Percentiles rank a stretch among this genome's conserved stretches.
Evolutionary conservation across 192 early-diverging fungal genomes (phyloP).

Genomic region (Radiomyces spectabilis): DNA sequence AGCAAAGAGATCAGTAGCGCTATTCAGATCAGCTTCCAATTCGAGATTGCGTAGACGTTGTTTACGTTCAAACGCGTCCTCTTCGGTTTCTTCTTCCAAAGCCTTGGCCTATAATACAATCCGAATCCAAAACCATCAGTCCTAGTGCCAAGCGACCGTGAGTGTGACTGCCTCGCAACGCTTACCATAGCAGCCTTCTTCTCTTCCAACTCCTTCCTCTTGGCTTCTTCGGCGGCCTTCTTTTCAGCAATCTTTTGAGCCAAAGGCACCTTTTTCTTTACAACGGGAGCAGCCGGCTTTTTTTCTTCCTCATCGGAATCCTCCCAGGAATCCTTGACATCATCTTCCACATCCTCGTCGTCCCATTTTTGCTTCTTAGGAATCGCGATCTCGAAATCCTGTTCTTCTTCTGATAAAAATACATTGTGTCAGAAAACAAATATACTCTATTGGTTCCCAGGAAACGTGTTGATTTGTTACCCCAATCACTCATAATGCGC

Average conservation of each 20-base stretch:
- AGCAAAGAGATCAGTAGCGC: constrained; percentile 51
- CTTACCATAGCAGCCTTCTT: constrained; percentile 15
- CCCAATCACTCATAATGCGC: constrained; percentile 4
- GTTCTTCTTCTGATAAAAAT: constrained; percentile 17
- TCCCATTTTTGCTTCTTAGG: constrained; percentile 49
- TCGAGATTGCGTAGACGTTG: constrained; percentile 28
- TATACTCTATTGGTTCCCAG: neutral
- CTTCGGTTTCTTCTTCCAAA: constrained; percentile 35
- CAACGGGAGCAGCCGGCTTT: constrained; percentile 27
- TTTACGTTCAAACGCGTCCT: constrained; percentile 45
- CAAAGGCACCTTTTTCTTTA: constrained; percentile 44
- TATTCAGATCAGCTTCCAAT: constrained; percentile 56
- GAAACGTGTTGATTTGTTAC: neutral
- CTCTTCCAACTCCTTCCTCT: constrained; percentile 26
- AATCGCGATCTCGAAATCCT: constrained; percentile 17
- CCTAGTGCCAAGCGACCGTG: too few species aligned
- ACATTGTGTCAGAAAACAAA: neutral
- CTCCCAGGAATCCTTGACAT: constrained; percentile 60
- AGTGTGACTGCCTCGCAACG: too few species aligned
- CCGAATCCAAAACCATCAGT: too few species aligned
- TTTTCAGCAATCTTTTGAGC: constrained; percentile 58
- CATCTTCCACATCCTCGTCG: constrained; percentile 55
- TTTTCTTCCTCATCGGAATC: constrained; percentile 52
- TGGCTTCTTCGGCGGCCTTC: constrained; percentile 42
- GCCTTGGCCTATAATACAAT: constrained; percentile 28